A percentile compares a stretch with the other conserved stretches of the same genome.
Evolutionary conservation across 768 basidiomycete species (phyloP).

Genomic region (Coprinopsis strossmayeri): DNA sequence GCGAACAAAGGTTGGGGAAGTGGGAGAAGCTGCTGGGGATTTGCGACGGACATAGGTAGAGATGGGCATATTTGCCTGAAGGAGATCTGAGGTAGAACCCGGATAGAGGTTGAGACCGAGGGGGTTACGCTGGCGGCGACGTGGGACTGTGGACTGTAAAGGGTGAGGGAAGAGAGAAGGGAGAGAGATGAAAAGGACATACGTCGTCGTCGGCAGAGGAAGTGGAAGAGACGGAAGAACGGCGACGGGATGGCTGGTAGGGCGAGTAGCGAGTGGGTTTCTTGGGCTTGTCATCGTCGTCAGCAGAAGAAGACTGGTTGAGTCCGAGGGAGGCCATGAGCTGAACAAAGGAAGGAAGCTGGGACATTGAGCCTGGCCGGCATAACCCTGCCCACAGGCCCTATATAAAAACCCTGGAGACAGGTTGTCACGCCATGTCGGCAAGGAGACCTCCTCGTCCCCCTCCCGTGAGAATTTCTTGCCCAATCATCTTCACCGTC

Average conservation of each 20-base stretch:
- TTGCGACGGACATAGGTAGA: constrained; percentile 76
- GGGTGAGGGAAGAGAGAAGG: neutral
- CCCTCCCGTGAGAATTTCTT: too few relatives aligned
- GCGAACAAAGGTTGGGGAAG: constrained; percentile 55
- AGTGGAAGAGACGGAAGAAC: constrained; percentile 14
- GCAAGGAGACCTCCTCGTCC: constrained; percentile 60
- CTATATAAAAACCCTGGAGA: constrained; percentile 37
- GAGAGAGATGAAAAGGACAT: too few relatives aligned
- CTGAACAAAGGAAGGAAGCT: constrained; percentile 9
- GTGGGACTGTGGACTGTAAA: too few relatives aligned
- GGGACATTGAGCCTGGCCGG: too few relatives aligned
- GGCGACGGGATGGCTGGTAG: too few relatives aligned
- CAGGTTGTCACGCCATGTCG: constrained; percentile 57
- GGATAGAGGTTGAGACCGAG: constrained; percentile 43
- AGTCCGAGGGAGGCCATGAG: neutral
- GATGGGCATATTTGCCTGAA: constrained; percentile 68
- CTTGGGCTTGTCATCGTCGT: too few relatives aligned
- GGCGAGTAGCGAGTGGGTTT: constrained; percentile 22
- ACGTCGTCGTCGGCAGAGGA: constrained; percentile 7
- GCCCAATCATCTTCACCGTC: too few relatives aligned
- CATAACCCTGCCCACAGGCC: constrained; percentile 12
- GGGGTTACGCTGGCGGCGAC: constrained; percentile 38
- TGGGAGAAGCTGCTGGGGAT: constrained; percentile 69
- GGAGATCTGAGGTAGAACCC: constrained; percentile 39
- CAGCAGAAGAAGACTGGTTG: too few relatives aligned